Evolutionary conservation across 1,284 basidiomycete genomes (phyloP), one percentile per base, ranked within the genome.

Genomic region (Apiotrichum porosum): DNA sequence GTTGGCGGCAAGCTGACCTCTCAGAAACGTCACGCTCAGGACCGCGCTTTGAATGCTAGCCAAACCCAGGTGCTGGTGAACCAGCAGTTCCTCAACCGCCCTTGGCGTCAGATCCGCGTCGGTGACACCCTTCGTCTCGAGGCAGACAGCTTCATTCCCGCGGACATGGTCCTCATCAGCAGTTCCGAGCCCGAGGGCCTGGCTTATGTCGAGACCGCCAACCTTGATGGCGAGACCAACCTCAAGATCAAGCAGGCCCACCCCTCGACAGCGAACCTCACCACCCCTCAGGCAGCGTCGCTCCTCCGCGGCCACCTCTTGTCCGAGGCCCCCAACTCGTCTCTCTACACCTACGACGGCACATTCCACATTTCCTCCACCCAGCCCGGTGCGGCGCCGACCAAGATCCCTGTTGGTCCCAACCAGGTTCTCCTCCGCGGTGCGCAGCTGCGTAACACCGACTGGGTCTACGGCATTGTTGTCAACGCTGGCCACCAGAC

Each of bases 401-500:
- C 84, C 58, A 86, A 88, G 63, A 79, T 97, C 3, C 92, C 94
- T 0, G 76, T 98, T 6, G 90, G 92, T 3, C 94, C 95, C 0
- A 93, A 97, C 66, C 95, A 98, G 73, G 78, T 98, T 60, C 78
- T 98, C 13, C 77, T 98, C 32, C 83, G 95, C 43, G 95, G 95
- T 1, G 92, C 95, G 17, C 95, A 99, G 71, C 74, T 99, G 54
- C 80, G 95, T 51, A 99, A 99, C 69, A 97, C 95, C 3, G 85
- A 86, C 9, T 99, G 95, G 95, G 81, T 86, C 26, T 98, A 95
- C 70, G 94, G 94, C 17, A 69, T 98, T 3, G 86, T 86, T 28
- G 87, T 97, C 24, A 97, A 94, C 63, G 97, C 91, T 0, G 95
- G 95, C 0, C 94, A 98, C 65, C 93, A 99, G 75, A 98, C 95